These are phyloP conservation scores for Vanrija sp. DNA, from an alignment of 1,284 basidiomycete genomes.

Conservation along the genomic window DNA sequence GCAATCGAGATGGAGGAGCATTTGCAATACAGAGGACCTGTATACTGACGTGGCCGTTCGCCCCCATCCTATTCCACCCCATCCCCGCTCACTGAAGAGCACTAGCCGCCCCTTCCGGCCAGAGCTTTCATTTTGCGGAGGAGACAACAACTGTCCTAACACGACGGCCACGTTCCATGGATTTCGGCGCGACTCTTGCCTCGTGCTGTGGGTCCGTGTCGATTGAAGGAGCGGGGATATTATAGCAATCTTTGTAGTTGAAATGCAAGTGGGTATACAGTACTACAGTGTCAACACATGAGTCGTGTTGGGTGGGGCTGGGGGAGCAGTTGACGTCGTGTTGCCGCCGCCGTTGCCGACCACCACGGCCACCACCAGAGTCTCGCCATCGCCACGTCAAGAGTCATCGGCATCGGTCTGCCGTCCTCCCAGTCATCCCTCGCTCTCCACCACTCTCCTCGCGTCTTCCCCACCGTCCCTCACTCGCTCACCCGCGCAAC, in stretches of 20 bases:
- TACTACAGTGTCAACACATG: not conserved
- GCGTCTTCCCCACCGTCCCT: not conserved
- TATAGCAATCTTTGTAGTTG: not conserved
- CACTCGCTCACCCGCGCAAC: not conserved
- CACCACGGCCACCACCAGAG: too few species aligned
- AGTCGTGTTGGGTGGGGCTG: too few species aligned
- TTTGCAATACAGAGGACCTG: not conserved
- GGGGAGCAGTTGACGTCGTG: not conserved
- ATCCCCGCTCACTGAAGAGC: slow-evolving; percentile 40
- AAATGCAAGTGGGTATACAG: not conserved
- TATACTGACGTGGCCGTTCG: not conserved
- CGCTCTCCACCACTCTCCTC: too few species aligned
- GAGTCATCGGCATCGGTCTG: too few species aligned
- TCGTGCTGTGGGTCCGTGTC: slow-evolving; percentile 23
- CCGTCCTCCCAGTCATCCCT: too few species aligned
- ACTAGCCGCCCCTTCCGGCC: slow-evolving; percentile 27
- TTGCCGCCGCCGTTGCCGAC: not conserved
- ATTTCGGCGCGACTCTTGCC: slow-evolving; percentile 37
- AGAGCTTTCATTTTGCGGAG: slow-evolving; percentile 33
- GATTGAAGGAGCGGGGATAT: slow-evolving; percentile 38
- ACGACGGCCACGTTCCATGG: slow-evolving; percentile 30
- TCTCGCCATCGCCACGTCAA: too few species aligned
- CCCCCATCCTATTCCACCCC: not conserved
- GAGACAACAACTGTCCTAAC: slow-evolving; percentile 22
- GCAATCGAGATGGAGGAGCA: not conserved